Evolutionary conservation across 352 stramenopile species (phyloP).

Genomic region (Phytophthora boehmeriae): DNA sequence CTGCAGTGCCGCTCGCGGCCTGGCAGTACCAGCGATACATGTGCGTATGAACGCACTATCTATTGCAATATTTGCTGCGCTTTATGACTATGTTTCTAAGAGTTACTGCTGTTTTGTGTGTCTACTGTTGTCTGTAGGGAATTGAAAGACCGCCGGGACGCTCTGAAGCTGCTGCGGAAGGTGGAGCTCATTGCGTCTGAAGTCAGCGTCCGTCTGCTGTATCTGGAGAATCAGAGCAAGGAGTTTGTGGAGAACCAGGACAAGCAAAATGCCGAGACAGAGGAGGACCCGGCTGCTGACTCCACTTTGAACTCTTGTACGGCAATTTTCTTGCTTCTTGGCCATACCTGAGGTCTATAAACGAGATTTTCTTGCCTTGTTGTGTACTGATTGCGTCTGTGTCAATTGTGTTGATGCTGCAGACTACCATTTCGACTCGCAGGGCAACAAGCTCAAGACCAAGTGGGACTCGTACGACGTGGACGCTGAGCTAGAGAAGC

Average conservation of each 20-base stretch:
- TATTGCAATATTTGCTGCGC: neutral
- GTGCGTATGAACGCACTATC: slow-evolving; percentile 11
- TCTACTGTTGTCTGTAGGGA: slow-evolving; percentile 9
- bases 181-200: slow-evolving; percentile 77
- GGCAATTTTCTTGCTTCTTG: slow-evolving; percentile 11
- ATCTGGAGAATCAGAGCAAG: slow-evolving; percentile 70
- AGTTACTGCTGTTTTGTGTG: neutral
- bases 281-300: slow-evolving; percentile 22
- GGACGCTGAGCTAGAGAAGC: slow-evolving; percentile 71
- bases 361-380: neutral
- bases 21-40: slow-evolving; percentile 35
- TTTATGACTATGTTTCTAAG: neutral
- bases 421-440: slow-evolving; percentile 89
- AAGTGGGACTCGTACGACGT: slow-evolving; percentile 88
- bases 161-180: slow-evolving; percentile 71
- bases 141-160: slow-evolving; percentile 39
- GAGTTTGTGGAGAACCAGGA: slow-evolving; percentile 59
- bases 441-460: slow-evolving; percentile 88
- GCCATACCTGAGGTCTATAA: neutral
- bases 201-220: slow-evolving; percentile 65
- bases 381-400: slow-evolving; percentile 10
- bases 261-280: slow-evolving; percentile 23
- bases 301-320: slow-evolving; percentile 77
- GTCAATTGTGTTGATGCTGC: slow-evolving; percentile 2
- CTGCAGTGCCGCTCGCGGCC: slow-evolving; percentile 46